Evolutionary conservation across 176 grass and related monocot genomes (phyloP).

Genomic region (Avena atlantica): DNA sequence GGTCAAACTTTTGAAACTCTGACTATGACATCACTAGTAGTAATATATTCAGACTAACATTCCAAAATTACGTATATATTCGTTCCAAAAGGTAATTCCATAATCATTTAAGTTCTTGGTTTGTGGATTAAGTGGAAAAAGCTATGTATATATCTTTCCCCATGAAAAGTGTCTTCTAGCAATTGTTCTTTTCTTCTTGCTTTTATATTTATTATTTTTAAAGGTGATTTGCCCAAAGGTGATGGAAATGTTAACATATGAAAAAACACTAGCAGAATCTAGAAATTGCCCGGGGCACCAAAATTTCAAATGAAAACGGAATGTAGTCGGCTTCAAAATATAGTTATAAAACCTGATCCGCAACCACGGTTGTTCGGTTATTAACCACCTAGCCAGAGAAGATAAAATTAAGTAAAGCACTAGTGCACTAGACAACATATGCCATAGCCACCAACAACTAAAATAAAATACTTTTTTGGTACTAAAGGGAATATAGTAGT

Average conservation of each 20-base stretch:
- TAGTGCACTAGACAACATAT: background rate
- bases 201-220: background rate
- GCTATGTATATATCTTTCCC: no score
- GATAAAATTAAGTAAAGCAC: background rate
- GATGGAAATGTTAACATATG: background rate
- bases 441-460: background rate
- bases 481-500: background rate
- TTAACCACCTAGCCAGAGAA: background rate
- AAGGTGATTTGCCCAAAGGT: background rate
- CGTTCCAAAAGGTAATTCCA: background rate
- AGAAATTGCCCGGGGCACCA: background rate
- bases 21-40: background rate
- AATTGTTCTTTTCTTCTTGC: background rate
- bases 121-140: no score
- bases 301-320: background rate
- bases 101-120: background rate
- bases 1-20: background rate
- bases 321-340: background rate
- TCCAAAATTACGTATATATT: background rate
- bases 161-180: background rate
- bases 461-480: slow-evolving; percentile 1
- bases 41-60: background rate
- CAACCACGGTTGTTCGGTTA: slow-evolving; percentile 1
- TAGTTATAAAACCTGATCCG: slow-evolving; percentile 12
- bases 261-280: background rate